Conservation (phyloP, 2,329 filamentous ascomycete genomes). For the Chaetothyriales sp. region DNA sequence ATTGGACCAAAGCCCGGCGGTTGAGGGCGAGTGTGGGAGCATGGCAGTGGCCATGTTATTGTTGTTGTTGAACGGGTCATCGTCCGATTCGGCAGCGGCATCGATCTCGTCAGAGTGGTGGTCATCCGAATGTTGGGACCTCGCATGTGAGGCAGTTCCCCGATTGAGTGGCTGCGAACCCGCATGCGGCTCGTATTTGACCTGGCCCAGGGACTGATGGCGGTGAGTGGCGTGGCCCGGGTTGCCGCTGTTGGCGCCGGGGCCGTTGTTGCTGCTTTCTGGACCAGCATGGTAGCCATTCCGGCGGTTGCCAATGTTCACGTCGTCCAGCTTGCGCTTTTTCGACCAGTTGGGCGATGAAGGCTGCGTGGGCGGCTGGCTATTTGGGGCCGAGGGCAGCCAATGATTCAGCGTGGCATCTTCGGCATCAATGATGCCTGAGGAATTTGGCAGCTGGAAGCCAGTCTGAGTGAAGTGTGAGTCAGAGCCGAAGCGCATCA, state of each 20-base stretch:
- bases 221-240: background rate
- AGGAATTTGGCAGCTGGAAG: conserved; percentile 1
- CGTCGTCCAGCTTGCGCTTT: conserved; percentile 7
- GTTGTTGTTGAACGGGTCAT: background rate
- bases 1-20: conserved; percentile 9
- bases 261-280: background rate
- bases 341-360: conserved; percentile 14
- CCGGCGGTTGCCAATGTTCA: background rate
- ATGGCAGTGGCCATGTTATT: conserved; percentile 1
- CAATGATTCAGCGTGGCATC: conserved; percentile 1
- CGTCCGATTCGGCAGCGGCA: background rate
- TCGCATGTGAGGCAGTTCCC: background rate
- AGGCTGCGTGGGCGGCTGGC: conserved; percentile 15
- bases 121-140: background rate
- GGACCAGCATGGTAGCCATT: background rate
- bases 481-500: conserved; percentile 12
- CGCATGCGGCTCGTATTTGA: background rate
- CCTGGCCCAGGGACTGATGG: background rate
- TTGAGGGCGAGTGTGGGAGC: conserved; percentile 7
- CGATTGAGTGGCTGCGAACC: background rate
- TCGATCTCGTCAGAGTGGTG: background rate
- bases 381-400: conserved; percentile 7
- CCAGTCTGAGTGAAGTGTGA: conserved; percentile 13
- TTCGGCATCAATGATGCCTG: background rate
- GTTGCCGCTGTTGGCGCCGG: background rate